A percentile compares a stretch with the other conserved stretches of the same genome.
These are phyloP conservation scores for Raddia distichophylla DNA, from an alignment of 176 grass and related monocot genomes.

Conservation along the genomic window DNA sequence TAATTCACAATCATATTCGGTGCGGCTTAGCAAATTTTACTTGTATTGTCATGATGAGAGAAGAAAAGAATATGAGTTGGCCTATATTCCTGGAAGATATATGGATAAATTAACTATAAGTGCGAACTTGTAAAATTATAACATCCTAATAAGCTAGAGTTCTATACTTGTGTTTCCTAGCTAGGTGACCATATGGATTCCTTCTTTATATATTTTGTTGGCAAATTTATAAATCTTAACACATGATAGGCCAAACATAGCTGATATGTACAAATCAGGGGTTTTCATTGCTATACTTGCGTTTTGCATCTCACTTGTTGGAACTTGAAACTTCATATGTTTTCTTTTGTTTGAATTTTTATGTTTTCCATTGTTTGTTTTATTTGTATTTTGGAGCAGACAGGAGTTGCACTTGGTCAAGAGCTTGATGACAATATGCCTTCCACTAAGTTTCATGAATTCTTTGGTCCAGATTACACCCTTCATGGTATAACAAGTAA, in stretches of 20 bases:
- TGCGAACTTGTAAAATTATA: neutral
- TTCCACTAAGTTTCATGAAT: slow-evolving; percentile 79
- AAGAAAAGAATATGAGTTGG: neutral
- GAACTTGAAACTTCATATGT: neutral
- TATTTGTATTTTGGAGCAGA: slow-evolving; percentile 42
- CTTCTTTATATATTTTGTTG: neutral
- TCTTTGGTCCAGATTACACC: slow-evolving; percentile 95
- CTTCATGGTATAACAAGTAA: slow-evolving; percentile 93
- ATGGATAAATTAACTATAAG: neutral
- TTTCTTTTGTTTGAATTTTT: slow-evolving; percentile 15
- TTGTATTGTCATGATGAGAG: neutral
- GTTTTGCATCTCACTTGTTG: neutral
- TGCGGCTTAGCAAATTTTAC: neutral
- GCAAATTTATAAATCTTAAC: neutral
- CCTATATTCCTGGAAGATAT: neutral
- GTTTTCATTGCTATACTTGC: neutral
- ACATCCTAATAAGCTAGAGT: neutral
- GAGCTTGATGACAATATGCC: slow-evolving; percentile 94
- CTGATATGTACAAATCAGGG: neutral
- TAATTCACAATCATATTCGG: neutral
- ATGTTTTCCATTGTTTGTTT: slow-evolving; percentile 9
- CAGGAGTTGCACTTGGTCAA: slow-evolving; percentile 78
- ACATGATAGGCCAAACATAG: neutral
- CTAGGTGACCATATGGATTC: neutral
- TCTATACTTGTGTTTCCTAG: neutral